These are phyloP conservation scores for Ramaria rubella DNA, from an alignment of 768 basidiomycete species.

Conservation along the genomic window DNA sequence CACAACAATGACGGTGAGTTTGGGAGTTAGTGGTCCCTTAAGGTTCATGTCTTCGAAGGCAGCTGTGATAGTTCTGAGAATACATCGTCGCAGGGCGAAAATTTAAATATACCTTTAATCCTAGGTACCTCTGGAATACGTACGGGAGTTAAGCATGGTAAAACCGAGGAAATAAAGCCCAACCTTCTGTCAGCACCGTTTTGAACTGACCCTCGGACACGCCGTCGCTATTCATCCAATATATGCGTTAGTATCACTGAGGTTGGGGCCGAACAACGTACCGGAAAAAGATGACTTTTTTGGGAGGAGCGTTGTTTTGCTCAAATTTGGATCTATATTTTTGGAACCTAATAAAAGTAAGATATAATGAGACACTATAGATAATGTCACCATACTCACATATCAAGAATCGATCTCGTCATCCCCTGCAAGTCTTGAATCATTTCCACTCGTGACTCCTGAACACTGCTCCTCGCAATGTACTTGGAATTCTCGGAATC, in stretches of 20 bases:
- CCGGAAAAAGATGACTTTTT: slow-evolving; percentile 73
- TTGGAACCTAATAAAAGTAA: slow-evolving; percentile 1
- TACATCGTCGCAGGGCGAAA: not conserved
- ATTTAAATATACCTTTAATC: slow-evolving; percentile 43
- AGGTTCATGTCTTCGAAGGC: slow-evolving; percentile 58
- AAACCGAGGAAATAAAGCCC: slow-evolving; percentile 11
- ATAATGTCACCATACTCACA: slow-evolving; percentile 4
- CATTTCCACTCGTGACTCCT: slow-evolving; percentile 65
- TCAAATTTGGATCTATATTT: slow-evolving; percentile 7
- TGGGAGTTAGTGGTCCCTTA: slow-evolving; percentile 30
- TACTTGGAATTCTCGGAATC: slow-evolving; percentile 75
- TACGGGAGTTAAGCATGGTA: slow-evolving; percentile 1
- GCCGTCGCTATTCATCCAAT: slow-evolving; percentile 32
- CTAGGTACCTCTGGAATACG: slow-evolving; percentile 44
- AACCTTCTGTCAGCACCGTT: slow-evolving; percentile 48
- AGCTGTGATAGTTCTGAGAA: slow-evolving; percentile 30
- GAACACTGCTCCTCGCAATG: slow-evolving; percentile 51
- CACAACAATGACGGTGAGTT: slow-evolving; percentile 72
- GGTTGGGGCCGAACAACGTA: slow-evolving; percentile 21
- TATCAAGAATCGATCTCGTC: slow-evolving; percentile 40
- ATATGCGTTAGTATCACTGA: not conserved
- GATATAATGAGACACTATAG: not conserved
- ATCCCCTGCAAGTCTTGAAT: slow-evolving; percentile 65
- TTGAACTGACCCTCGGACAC: slow-evolving; percentile 52
- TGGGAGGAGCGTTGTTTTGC: slow-evolving; percentile 39